Evolutionary conservation across 768 basidiomycete species (phyloP).

Genomic region (Pleurotus giganteus): DNA sequence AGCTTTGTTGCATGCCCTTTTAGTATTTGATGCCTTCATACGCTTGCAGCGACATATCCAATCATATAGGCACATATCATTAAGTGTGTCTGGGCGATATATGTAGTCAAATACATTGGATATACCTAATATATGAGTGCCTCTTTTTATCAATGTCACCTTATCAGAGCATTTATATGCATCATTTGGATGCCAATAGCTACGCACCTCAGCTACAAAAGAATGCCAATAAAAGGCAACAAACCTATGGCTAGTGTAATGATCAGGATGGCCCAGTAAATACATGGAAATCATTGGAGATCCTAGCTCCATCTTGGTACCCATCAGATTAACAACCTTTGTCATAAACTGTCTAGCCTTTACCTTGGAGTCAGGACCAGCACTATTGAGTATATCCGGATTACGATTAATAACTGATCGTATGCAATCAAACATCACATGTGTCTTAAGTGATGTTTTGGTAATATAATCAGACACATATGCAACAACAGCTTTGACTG

Average conservation of each 20-base stretch:
- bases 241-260: constrained; percentile 36
- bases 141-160: constrained; percentile 16
- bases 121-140: constrained; percentile 18
- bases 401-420: constrained; percentile 23
- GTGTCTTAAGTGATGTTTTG: constrained; percentile 32
- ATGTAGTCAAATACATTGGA: constrained; percentile 32
- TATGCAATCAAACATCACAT: constrained; percentile 33
- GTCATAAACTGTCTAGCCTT: constrained; percentile 29
- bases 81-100: constrained; percentile 18
- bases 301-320: constrained; percentile 33
- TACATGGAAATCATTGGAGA: constrained; percentile 30
- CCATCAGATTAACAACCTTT: constrained; percentile 35
- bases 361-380: constrained; percentile 12
- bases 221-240: constrained; percentile 28
- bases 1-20: too few relatives aligned
- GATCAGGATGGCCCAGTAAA: constrained; percentile 33
- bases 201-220: constrained; percentile 24
- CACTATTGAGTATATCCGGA: constrained; percentile 17
- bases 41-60: constrained; percentile 21
- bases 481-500: constrained; percentile 20
- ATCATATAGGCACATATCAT: constrained; percentile 18
- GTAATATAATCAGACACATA: constrained; percentile 27
- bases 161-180: constrained; percentile 14
- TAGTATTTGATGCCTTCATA: too few relatives aligned
- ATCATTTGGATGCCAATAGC: constrained; percentile 14